phyloP scores from a whole-genome alignment of 345 rosid genomes.

The Aquilaria malaccensis region DNA sequence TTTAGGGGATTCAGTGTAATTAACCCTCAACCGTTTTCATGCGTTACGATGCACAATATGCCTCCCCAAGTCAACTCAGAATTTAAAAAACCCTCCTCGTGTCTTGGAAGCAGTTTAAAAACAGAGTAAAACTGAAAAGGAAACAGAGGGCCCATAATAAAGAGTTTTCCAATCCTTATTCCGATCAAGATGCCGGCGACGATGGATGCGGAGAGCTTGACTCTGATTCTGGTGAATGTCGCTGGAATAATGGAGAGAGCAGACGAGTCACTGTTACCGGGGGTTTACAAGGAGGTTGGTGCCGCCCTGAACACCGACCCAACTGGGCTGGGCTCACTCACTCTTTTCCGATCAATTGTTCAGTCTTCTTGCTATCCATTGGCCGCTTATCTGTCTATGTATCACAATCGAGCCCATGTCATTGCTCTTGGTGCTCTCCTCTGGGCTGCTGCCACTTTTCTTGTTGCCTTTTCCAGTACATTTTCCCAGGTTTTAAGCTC shows the following conservation, averaged over 20 bases:
- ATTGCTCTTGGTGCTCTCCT: constrained; percentile 67
- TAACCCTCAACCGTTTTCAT: too few species aligned
- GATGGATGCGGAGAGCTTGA: too few species aligned
- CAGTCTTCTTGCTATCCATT: constrained; percentile 55
- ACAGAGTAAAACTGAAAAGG: too few species aligned
- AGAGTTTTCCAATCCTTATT: too few species aligned
- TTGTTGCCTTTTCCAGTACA: constrained; percentile 57
- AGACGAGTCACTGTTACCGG: constrained; percentile 81
- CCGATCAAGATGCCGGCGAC: too few species aligned
- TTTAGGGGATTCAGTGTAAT: too few species aligned
- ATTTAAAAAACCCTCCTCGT: too few species aligned
- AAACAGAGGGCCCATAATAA: too few species aligned
- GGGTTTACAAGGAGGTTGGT: constrained; percentile 91
- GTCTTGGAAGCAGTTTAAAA: too few species aligned
- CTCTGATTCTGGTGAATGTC: constrained; percentile 63
- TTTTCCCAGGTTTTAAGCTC: constrained; percentile 16
- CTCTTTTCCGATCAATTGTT: constrained; percentile 57
- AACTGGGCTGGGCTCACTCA: constrained; percentile 71
- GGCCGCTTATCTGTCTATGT: constrained; percentile 51
- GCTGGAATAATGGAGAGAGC: constrained; percentile 93
- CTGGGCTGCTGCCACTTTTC: constrained; percentile 74
- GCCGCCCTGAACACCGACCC: constrained; percentile 77
- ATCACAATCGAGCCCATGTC: constrained; percentile 58
- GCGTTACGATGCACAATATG: too few species aligned
- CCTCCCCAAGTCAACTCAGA: too few species aligned